Evolutionary conservation across 139 green algal species (phyloP).

Genomic region (Micractinium sp.): DNA sequence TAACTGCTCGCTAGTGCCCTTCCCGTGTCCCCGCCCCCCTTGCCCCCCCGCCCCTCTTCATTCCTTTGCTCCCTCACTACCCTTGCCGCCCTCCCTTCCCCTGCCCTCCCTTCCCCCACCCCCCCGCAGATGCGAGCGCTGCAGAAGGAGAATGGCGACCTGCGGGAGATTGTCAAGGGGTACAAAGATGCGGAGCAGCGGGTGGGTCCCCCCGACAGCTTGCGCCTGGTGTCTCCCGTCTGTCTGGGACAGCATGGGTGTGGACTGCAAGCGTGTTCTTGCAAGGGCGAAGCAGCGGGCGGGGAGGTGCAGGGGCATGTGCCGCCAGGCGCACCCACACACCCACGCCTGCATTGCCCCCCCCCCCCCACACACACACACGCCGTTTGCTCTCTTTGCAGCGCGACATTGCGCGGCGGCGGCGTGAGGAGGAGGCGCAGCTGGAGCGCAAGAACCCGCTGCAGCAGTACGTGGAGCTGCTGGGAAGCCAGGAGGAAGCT

Average conservation of each 20-base stretch:
- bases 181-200: slow-evolving; percentile 13
- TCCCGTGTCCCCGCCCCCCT: neutral
- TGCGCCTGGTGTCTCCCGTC: too few species aligned
- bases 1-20: neutral
- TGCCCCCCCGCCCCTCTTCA: neutral
- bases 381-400: too few species aligned
- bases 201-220: neutral
- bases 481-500: slow-evolving; percentile 51
- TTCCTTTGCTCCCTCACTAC: neutral
- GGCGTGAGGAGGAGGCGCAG: slow-evolving; percentile 33
- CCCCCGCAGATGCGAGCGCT: neutral
- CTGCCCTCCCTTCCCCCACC: neutral
- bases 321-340: too few species aligned
- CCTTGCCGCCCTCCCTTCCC: neutral
- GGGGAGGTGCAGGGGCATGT: too few species aligned
- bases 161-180: slow-evolving; percentile 7
- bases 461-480: slow-evolving; percentile 54
- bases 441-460: slow-evolving; percentile 45
- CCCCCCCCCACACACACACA: too few species aligned
- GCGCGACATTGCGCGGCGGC: slow-evolving; percentile 16
- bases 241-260: neutral
- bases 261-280: too few species aligned
- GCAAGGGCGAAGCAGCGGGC: too few species aligned
- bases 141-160: neutral
- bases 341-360: too few species aligned